Percentiles rank a stretch among this genome's conserved stretches.
These are phyloP conservation scores for Alisma plantagoaquatica DNA, from an alignment of 106 monocot genomes.

Conservation along the genomic window DNA sequence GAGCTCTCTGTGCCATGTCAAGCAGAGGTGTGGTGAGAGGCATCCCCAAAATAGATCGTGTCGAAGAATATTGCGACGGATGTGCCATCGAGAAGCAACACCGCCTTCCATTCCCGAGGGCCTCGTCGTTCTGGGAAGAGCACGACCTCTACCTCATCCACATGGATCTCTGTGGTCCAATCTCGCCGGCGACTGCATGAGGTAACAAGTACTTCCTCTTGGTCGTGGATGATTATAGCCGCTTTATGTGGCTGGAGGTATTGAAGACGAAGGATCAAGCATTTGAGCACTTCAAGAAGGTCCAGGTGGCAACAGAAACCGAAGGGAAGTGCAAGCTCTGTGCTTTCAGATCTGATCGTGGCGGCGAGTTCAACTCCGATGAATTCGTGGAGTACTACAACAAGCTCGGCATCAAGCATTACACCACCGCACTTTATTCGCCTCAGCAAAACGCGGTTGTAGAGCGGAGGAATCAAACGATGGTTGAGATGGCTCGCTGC, in stretches of 20 bases:
- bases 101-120: too few relatives aligned
- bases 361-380: too few relatives aligned
- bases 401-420: background rate
- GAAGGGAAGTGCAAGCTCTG: too few relatives aligned
- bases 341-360: too few relatives aligned
- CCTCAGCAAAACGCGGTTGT: slow-evolving; percentile 21
- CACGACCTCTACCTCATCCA: slow-evolving; percentile 7
- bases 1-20: background rate
- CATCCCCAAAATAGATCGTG: background rate
- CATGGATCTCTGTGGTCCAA: slow-evolving; percentile 19
- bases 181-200: background rate
- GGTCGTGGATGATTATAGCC: slow-evolving; percentile 22
- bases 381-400: too few relatives aligned
- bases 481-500: slow-evolving; percentile 10
- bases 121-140: background rate
- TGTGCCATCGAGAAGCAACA: too few relatives aligned
- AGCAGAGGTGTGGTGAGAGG: background rate
- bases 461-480: slow-evolving; percentile 11
- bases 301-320: slow-evolving; percentile 7
- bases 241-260: too few relatives aligned
- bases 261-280: too few relatives aligned
- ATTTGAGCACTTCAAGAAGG: slow-evolving; percentile 5
- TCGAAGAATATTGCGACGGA: too few relatives aligned
- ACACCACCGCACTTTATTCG: slow-evolving; percentile 7
- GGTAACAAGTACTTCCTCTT: background rate